Percentiles rank a stretch among this genome's conserved stretches.
These are phyloP conservation scores for Sporothrix sp. DNA, from an alignment of 2,329 filamentous ascomycete species.

Conservation along the genomic window DNA sequence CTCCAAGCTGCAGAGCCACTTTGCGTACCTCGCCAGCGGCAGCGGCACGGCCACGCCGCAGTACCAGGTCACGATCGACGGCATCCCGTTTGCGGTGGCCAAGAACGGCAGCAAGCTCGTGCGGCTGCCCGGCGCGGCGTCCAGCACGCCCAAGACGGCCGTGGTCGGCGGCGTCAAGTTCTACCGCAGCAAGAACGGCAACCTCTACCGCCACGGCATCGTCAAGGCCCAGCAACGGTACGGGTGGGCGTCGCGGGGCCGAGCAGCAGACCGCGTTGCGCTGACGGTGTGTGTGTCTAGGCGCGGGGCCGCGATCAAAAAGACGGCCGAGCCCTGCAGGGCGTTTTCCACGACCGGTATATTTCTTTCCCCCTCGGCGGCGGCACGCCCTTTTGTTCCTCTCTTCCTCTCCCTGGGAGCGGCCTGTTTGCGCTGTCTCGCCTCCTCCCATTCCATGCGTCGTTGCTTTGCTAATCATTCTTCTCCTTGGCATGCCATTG, in stretches of 20 bases:
- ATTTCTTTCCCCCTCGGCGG: constrained; percentile 30
- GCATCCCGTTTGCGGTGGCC: constrained; percentile 62
- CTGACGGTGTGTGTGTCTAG: constrained; percentile 32
- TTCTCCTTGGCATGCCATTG: not conserved
- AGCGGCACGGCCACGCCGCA: constrained; percentile 25
- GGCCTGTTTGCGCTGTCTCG: too few relatives aligned
- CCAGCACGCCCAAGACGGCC: constrained; percentile 65
- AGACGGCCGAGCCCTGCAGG: constrained; percentile 65
- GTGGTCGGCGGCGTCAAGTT: constrained; percentile 70
- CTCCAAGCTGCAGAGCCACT: constrained; percentile 41
- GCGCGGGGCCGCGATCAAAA: constrained; percentile 46
- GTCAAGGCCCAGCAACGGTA: constrained; percentile 64
- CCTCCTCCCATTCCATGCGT: not conserved
- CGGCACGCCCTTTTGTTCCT: constrained; percentile 16
- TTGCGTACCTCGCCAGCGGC: constrained; percentile 27
- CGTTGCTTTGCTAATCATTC: constrained; percentile 7
- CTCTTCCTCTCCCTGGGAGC: not conserved
- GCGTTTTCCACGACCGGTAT: constrained; percentile 61
- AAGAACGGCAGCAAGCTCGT: constrained; percentile 76
- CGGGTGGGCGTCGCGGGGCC: constrained; percentile 34
- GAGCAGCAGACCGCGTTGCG: constrained; percentile 19
- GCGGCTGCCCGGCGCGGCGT: constrained; percentile 56
- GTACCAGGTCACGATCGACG: constrained; percentile 59
- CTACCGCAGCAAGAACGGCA: constrained; percentile 77
- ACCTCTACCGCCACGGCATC: constrained; percentile 68